Evolutionary conservation across 495 filamentous ascomycete species (phyloP), one percentile per base, ranked within the genome.

Genomic region (Hypoxylon rickii): DNA sequence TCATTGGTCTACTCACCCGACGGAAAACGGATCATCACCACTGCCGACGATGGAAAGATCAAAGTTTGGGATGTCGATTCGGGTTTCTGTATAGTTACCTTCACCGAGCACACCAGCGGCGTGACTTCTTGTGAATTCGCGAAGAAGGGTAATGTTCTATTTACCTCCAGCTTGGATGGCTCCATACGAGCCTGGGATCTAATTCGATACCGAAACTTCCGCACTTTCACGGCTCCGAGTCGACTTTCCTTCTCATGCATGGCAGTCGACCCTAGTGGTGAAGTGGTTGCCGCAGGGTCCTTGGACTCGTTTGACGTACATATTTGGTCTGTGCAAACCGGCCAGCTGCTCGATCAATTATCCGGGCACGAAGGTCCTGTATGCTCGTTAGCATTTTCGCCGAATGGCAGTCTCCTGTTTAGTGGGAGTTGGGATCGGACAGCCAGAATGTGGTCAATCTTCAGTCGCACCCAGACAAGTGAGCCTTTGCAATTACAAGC

Each of bases 41-140:
- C 90, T 2, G 88, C 93, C 13, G 94, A 98, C 63, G 94, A 98
- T 70, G 94, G 94, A 24, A 97, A 96, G 72, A 87, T 97, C 70
- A 98, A 98, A 70, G 88, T 98, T 24, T 98, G 94, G 94, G 94
- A 98, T 65, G 85, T 91, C 43, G 88, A 88, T 51, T 96, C 94
- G 6, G 94, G 94, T 6, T 98, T 98, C 76, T 97, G 94, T 66
- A 89, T 97, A 48, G 92, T 97, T 11, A 97, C 94, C 0, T 98
- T 98, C 58, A 97, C 93, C 1, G 94, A 98, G 70, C 94, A 98
- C 73, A 90, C 89, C 0, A 92, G 90, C 55, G 92, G 90, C 44
- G 90, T 98, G 16, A 97, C 93, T n/a, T 91, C 90, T 5, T 96
- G 91, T 68, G 85, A 96, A 62, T 97, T 96, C 69, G 86, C 94